Percentiles rank a stretch among this genome's conserved stretches.
Evolutionary conservation across 352 stramenopile species (phyloP).

Genomic region (Phytophthora sojae): DNA sequence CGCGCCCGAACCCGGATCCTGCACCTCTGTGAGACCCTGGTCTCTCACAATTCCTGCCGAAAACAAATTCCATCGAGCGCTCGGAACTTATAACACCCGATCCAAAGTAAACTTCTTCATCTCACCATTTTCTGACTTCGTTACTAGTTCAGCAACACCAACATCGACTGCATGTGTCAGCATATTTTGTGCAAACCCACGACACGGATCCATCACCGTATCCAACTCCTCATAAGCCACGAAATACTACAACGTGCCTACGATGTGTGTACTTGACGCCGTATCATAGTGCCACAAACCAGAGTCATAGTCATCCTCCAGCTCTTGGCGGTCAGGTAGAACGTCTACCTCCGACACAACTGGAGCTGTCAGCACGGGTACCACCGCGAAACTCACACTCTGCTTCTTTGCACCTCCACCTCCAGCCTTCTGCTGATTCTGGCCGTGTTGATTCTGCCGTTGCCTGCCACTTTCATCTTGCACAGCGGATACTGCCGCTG

Average conservation of each 20-base stretch:
- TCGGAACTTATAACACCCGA: too few species aligned
- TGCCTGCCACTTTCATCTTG: background rate
- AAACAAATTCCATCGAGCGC: too few species aligned
- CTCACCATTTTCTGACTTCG: too few species aligned
- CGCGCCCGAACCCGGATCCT: too few species aligned
- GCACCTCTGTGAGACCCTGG: too few species aligned
- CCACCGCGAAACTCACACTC: background rate
- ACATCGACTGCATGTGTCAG: background rate
- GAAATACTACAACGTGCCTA: background rate
- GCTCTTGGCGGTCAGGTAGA: background rate
- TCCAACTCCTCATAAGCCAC: background rate
- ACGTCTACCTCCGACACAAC: slow-evolving; percentile 4
- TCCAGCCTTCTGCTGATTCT: background rate
- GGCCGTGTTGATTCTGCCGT: background rate
- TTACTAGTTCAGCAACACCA: background rate
- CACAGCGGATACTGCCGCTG: background rate
- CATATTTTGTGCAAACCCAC: background rate
- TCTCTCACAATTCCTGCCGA: too few species aligned
- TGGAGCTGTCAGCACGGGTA: background rate
- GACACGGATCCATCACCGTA: background rate
- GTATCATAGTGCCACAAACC: slow-evolving; percentile 1
- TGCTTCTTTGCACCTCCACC: background rate
- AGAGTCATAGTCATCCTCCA: slow-evolving; percentile 5
- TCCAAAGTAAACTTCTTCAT: too few species aligned
- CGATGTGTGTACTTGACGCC: background rate